Evolutionary conservation across 495 filamentous ascomycete species (phyloP).

Genomic region (Hapsidospora chrysogenum): DNA sequence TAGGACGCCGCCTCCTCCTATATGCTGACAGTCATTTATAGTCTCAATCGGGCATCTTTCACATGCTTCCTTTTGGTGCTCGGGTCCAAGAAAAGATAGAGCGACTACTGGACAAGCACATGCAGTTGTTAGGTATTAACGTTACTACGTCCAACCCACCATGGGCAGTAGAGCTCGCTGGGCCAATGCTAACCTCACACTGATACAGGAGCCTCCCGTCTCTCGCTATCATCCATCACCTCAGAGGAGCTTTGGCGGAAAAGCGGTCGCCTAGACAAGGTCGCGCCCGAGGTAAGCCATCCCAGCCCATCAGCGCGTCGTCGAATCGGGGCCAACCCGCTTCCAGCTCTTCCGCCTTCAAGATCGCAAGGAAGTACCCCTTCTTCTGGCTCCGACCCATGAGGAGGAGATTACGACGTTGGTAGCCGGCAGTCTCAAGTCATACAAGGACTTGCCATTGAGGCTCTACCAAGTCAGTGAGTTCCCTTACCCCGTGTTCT

Average conservation of each 20-base stretch:
- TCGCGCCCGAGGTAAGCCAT: conserved; percentile 20
- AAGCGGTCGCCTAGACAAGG: conserved; percentile 20
- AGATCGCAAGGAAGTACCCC: conserved; percentile 60
- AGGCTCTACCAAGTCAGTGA: conserved; percentile 81
- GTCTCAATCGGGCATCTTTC: conserved; percentile 82
- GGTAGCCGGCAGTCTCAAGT: conserved; percentile 55
- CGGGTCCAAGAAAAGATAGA: conserved; percentile 84
- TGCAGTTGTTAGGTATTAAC: conserved; percentile 64
- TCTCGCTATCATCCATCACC: conserved; percentile 78
- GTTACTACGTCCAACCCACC: too few relatives aligned
- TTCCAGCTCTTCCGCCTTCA: conserved; percentile 59
- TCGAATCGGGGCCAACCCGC: conserved; percentile 5
- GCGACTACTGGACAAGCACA: conserved; percentile 70
- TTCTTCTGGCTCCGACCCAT: conserved; percentile 80
- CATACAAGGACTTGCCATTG: conserved; percentile 74
- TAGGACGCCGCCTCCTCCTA: neutral
- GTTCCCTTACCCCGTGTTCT: conserved; percentile 9
- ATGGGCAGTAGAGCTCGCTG: too few relatives aligned
- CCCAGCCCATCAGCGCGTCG: neutral
- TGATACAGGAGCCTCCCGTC: conserved; percentile 58
- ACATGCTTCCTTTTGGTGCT: conserved; percentile 78
- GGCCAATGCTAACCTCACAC: too few relatives aligned
- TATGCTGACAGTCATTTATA: conserved; percentile 13
- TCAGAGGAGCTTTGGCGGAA: conserved; percentile 70
- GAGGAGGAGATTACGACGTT: conserved; percentile 89